Evolutionary conservation across 2,329 filamentous ascomycete genomes (phyloP).

Genomic region (Diaporthe vexans): DNA sequence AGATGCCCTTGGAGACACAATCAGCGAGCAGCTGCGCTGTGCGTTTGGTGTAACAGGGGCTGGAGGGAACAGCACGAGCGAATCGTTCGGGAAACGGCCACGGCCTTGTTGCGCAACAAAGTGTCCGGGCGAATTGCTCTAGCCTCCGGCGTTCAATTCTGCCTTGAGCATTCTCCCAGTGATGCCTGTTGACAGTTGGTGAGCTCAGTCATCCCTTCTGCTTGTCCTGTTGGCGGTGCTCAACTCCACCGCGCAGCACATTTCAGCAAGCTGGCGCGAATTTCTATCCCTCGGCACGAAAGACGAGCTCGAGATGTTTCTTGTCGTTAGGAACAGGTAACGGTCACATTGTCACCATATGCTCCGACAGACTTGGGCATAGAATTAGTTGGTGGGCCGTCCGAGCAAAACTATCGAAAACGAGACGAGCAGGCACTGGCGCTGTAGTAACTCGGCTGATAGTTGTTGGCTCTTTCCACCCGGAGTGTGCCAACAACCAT

Average conservation of each 20-base stretch:
- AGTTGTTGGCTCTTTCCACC: not conserved
- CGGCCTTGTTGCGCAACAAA: not conserved
- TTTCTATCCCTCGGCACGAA: not conserved
- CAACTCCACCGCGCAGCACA: not conserved
- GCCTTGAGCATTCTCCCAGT: not conserved
- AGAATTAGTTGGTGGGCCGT: not conserved
- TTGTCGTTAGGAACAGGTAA: not conserved
- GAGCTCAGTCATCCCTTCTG: not conserved
- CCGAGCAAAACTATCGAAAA: not conserved
- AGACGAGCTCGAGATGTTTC: not conserved
- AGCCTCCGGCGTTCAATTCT: not conserved
- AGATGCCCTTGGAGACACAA: not conserved
- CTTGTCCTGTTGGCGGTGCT: not conserved
- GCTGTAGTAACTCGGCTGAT: not conserved
- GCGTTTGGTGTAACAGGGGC: not conserved
- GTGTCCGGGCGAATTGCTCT: not conserved
- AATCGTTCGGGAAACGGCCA: conserved; percentile 8
- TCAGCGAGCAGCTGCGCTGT: not conserved
- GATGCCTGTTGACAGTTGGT: not conserved
- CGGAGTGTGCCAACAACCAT: not conserved
- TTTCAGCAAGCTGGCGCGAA: not conserved
- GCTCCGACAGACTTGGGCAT: not conserved
- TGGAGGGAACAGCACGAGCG: not conserved
- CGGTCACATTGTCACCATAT: not conserved
- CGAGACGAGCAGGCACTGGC: not conserved